Conservation (phyloP, 768 basidiomycete species). For the Leucogyrophana mollusca region DNA sequence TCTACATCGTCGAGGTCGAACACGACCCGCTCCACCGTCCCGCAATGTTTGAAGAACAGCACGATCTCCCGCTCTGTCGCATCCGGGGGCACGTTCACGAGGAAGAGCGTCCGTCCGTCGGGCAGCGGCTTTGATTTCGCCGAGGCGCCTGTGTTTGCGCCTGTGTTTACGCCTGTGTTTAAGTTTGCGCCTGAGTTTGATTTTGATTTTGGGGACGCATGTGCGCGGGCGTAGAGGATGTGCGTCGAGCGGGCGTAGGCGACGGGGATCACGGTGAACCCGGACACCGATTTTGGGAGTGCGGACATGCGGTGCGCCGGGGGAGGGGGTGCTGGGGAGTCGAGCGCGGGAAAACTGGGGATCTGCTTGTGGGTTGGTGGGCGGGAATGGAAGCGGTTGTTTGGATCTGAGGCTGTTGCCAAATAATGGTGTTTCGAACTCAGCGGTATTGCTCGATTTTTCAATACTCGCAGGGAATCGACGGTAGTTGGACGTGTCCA, state of each 20-base stretch:
- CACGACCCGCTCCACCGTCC: slow-evolving; percentile 72
- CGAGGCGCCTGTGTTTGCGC: too few relatives aligned
- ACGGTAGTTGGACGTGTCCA: too few relatives aligned
- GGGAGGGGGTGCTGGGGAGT: too few relatives aligned
- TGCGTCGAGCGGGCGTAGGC: slow-evolving; percentile 50
- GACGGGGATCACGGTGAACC: slow-evolving; percentile 38
- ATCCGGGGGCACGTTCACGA: slow-evolving; percentile 89
- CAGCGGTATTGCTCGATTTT: too few relatives aligned
- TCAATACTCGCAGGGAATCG: too few relatives aligned
- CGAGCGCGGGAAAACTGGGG: too few relatives aligned
- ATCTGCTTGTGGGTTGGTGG: too few relatives aligned
- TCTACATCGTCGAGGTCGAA: slow-evolving; percentile 51
- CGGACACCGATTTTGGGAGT: slow-evolving; percentile 25
- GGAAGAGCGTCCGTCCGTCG: slow-evolving; percentile 75
- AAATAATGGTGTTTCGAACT: too few relatives aligned
- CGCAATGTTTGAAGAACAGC: slow-evolving; percentile 72
- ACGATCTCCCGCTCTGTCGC: slow-evolving; percentile 79
- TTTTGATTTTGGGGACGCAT: slow-evolving; percentile 49
- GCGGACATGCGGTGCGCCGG: slow-evolving; percentile 1
- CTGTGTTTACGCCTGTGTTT: too few relatives aligned
- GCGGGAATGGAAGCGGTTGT: too few relatives aligned
- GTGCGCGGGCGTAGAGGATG: slow-evolving; percentile 74
- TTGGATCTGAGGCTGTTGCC: too few relatives aligned
- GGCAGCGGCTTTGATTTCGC: slow-evolving; percentile 31
- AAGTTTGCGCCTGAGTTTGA: too few relatives aligned